phyloP scores from a whole-genome alignment of 2,329 filamentous ascomycete genomes.

The Penicillium sp. region DNA sequence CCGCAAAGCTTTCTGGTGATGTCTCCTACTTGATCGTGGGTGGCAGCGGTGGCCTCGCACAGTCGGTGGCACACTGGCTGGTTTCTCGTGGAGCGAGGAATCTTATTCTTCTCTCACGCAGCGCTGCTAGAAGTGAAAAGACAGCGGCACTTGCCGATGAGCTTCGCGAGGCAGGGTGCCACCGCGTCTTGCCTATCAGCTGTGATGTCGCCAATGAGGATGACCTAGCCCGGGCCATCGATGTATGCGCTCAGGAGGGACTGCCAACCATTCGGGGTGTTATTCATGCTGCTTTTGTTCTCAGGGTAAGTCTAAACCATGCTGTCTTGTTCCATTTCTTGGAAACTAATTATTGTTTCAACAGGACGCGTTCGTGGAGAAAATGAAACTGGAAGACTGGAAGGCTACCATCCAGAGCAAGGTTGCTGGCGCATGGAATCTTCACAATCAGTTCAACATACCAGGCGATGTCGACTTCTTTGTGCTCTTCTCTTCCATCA shows the following conservation, averaged over 20 bases:
- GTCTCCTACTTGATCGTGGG: slow-evolving; percentile 41
- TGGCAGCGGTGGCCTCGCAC: slow-evolving; percentile 45
- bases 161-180: not conserved
- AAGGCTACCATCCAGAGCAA: slow-evolving; percentile 1
- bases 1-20: slow-evolving; percentile 3
- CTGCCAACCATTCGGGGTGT: not conserved
- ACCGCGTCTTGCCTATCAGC: not conserved
- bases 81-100: slow-evolving; percentile 37
- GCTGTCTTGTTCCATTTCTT: not conserved
- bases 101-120: slow-evolving; percentile 40
- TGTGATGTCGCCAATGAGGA: slow-evolving; percentile 1
- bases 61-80: slow-evolving; percentile 37
- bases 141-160: not conserved
- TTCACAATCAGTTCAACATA: slow-evolving; percentile 2
- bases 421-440: slow-evolving; percentile 7
- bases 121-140: slow-evolving; percentile 19
- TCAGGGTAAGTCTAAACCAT: not conserved
- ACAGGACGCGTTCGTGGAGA: slow-evolving; percentile 7
- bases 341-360: not conserved
- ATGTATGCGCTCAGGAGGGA: not conserved
- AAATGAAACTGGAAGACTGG: slow-evolving; percentile 8
- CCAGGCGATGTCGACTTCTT: slow-evolving; percentile 11
- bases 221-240: not conserved
- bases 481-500: slow-evolving; percentile 13
- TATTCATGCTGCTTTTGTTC: slow-evolving; percentile 1